Percentiles rank a stretch among this genome's conserved stretches.
Conservation (phyloP, 1,284 basidiomycete genomes). For the Mycena citricolor region DNA sequence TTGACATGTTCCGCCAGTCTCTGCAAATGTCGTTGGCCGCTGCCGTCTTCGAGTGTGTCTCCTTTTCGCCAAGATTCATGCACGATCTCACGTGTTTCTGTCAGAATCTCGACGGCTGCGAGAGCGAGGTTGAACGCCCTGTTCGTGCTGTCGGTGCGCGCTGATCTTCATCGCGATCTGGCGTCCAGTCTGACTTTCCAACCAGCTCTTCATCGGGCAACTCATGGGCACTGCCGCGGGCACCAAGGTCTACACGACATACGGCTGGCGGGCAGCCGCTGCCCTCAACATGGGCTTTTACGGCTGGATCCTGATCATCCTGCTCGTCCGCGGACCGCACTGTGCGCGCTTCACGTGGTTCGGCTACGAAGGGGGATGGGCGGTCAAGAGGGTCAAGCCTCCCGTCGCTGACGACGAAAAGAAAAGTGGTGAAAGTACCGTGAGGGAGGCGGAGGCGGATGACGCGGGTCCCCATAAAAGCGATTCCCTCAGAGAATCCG, state of each 20-base stretch:
- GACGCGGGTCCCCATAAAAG: too few relatives aligned
- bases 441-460: too few relatives aligned
- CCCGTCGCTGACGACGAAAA: too few relatives aligned
- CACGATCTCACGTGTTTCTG: not conserved
- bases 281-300: constrained; percentile 51
- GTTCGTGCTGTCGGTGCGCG: constrained; percentile 53
- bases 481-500: too few relatives aligned
- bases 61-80: not conserved
- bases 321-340: constrained; percentile 56
- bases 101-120: constrained; percentile 53
- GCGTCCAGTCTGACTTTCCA: not conserved
- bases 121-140: constrained; percentile 64
- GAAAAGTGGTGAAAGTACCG: too few relatives aligned
- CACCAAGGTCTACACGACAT: constrained; percentile 54
- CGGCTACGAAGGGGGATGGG: constrained; percentile 53
- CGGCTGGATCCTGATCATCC: constrained; percentile 43
- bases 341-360: constrained; percentile 52
- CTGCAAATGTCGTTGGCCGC: constrained; percentile 44
- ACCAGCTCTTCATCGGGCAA: constrained; percentile 56
- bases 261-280: constrained; percentile 62
- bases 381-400: too few relatives aligned
- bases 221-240: constrained; percentile 66
- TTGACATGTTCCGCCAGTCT: constrained; percentile 45
- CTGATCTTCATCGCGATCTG: constrained; percentile 13
- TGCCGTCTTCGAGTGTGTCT: constrained; percentile 38